Evolutionary conservation across 345 rosid genomes (phyloP).

Genomic region (Microcos paniculata): DNA sequence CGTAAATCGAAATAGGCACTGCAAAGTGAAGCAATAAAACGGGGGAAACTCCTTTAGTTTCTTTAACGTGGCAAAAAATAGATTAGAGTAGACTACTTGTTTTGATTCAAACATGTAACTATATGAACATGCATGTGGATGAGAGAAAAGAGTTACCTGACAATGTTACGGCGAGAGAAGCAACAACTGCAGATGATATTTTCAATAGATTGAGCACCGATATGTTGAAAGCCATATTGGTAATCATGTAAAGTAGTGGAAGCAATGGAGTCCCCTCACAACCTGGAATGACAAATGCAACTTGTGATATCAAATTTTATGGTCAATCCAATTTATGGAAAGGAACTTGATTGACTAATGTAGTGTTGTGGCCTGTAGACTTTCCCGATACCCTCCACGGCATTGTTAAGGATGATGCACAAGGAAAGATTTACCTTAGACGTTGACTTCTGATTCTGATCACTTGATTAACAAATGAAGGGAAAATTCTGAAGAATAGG

Average conservation of each 20-base stretch:
- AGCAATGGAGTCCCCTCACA: conserved; percentile 78
- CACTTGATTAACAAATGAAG: neutral
- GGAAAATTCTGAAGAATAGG: neutral
- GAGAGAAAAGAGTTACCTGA: conserved; percentile 49
- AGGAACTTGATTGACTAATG: conserved; percentile 6
- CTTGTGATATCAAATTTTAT: neutral
- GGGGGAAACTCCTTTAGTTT: neutral
- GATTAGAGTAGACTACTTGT: neutral
- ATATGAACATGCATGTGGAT: neutral
- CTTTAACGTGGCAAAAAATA: neutral
- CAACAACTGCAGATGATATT: conserved; percentile 70
- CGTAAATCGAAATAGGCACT: conserved; percentile 74
- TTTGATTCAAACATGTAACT: neutral
- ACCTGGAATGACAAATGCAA: conserved; percentile 35
- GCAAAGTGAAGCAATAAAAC: conserved; percentile 23
- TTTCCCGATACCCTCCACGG: conserved; percentile 29
- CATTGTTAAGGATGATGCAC: conserved; percentile 37
- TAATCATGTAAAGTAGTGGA: conserved; percentile 65
- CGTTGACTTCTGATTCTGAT: conserved; percentile 11
- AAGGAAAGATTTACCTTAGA: conserved; percentile 30
- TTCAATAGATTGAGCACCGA: conserved; percentile 67
- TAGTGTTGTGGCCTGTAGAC: conserved; percentile 31
- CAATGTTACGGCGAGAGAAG: conserved; percentile 64
- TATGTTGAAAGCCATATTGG: conserved; percentile 77
- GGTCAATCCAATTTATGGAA: neutral